phyloP scores from a whole-genome alignment of 2,329 filamentous ascomycete genomes.

The Epichloe festucae region DNA sequence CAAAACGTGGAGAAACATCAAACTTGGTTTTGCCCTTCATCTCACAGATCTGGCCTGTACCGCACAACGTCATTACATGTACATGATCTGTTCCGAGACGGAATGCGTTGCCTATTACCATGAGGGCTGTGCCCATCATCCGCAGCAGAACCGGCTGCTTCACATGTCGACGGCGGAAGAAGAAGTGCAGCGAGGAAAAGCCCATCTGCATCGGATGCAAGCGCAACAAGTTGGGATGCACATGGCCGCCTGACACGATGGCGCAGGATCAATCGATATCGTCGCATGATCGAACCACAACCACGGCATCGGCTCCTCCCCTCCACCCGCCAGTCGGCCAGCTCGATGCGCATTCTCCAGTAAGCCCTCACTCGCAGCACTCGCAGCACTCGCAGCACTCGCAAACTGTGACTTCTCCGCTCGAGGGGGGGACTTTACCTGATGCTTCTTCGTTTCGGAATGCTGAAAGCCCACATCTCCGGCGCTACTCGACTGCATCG shows the following conservation, averaged over 20 bases:
- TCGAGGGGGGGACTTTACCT: not conserved
- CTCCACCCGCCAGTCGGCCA: not conserved
- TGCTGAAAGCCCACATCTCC: not conserved
- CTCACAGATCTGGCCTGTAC: too few relatives aligned
- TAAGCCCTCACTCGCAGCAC: not conserved
- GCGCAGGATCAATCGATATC: not conserved
- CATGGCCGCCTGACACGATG: conserved; percentile 25
- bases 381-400: not conserved
- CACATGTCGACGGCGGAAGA: conserved; percentile 39
- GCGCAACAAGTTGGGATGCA: conserved; percentile 38
- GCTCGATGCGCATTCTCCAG: too few relatives aligned
- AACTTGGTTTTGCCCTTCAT: too few relatives aligned
- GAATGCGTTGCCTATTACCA: conserved; percentile 4
- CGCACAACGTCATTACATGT: too few relatives aligned
- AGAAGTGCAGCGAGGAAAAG: conserved; percentile 40
- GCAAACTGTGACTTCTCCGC: not conserved
- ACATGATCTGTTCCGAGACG: too few relatives aligned
- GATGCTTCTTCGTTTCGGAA: not conserved
- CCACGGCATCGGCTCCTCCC: not conserved
- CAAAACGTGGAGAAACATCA: too few relatives aligned
- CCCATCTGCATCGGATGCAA: conserved; percentile 40
- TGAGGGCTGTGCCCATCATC: conserved; percentile 22
- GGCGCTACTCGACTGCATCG: not conserved
- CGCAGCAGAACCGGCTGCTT: conserved; percentile 29
- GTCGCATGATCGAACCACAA: not conserved